Evolutionary conservation across 1,284 basidiomycete genomes (phyloP).

Genomic region (Schizopora paradoxa): DNA sequence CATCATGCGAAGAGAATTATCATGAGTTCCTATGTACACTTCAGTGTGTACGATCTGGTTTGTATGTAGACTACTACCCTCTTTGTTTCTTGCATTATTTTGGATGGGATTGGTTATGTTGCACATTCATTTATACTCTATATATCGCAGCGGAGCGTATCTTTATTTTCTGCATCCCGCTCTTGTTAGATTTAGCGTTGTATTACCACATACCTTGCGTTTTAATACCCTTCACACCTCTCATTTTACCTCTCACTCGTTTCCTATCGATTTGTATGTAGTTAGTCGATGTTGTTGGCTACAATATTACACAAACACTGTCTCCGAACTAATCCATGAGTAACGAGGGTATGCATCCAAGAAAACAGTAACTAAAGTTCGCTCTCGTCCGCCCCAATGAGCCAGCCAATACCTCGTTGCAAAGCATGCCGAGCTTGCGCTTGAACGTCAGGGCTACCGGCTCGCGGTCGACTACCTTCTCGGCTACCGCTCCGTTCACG

Average conservation of each 20-base stretch:
- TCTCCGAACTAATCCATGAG: no score
- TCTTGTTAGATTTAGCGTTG: background rate
- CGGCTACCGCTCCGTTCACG: conserved; percentile 40
- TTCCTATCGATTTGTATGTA: background rate
- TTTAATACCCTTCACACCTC: background rate
- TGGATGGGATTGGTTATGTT: no score
- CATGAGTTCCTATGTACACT: no score
- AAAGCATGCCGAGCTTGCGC: conserved; percentile 67
- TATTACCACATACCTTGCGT: background rate
- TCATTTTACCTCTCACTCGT: background rate
- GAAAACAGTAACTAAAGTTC: conserved; percentile 7
- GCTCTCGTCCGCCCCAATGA: conserved; percentile 73
- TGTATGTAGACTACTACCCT: background rate
- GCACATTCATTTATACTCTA: conserved; percentile 4
- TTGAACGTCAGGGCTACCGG: conserved; percentile 57
- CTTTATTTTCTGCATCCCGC: background rate
- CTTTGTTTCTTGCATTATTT: conserved; percentile 8
- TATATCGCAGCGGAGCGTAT: no score
- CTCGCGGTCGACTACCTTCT: conserved; percentile 35
- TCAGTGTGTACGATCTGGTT: no score
- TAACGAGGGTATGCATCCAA: no score
- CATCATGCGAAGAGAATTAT: no score
- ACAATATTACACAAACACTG: no score
- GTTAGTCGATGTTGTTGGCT: background rate
- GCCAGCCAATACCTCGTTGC: conserved; percentile 81